Evolutionary conservation across 345 rosid species (phyloP).

Genomic region (Trapa incisa): DNA sequence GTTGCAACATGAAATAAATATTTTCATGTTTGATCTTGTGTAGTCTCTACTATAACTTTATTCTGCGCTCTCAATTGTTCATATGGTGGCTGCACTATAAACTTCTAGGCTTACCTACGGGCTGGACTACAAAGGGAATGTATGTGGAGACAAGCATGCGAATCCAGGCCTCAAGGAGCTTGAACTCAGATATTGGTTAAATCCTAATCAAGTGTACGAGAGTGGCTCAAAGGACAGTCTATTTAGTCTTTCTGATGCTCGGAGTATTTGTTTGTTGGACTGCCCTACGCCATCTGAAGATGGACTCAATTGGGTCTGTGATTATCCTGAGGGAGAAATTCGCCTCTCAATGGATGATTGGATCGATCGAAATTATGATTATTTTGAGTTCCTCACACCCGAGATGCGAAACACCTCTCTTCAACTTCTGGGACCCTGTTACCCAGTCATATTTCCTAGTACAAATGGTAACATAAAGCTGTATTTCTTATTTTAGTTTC

Average conservation of each 20-base stretch:
- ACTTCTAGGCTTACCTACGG: conserved; percentile 76
- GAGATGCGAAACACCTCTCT: conserved; percentile 89
- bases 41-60: not conserved
- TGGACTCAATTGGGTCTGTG: conserved; percentile 86
- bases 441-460: conserved; percentile 85
- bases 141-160: conserved; percentile 78
- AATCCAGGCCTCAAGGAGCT: conserved; percentile 60
- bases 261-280: conserved; percentile 82
- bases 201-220: conserved; percentile 91
- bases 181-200: conserved; percentile 80
- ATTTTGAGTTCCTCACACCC: conserved; percentile 80
- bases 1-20: not conserved
- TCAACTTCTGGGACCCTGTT: conserved; percentile 97
- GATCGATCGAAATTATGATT: conserved; percentile 82
- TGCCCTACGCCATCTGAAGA: conserved; percentile 78
- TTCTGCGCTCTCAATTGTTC: not conserved
- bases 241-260: conserved; percentile 59
- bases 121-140: conserved; percentile 91
- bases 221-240: conserved; percentile 76
- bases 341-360: conserved; percentile 65
- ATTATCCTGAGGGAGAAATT: conserved; percentile 95
- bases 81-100: not conserved
- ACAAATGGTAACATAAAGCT: conserved; percentile 49
- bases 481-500: not conserved
- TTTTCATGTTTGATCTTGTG: not conserved